phyloP scores from a whole-genome alignment of 345 rosid genomes.

The Schrenkiella parvula region DNA sequence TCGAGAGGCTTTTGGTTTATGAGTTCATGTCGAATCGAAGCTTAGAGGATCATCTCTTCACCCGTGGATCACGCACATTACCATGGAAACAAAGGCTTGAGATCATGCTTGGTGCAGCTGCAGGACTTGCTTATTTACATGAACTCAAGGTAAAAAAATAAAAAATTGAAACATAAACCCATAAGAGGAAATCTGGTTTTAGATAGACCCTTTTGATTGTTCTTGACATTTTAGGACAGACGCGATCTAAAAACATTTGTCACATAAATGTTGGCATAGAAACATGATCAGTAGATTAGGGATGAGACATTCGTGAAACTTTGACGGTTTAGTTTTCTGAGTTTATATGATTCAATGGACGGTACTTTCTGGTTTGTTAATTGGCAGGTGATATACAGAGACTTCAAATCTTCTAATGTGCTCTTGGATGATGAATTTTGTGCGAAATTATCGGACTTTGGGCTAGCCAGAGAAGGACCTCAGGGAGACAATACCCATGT shows the following conservation, averaged over 20 bases:
- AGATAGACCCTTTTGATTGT: background rate
- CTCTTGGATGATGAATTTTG: conserved; percentile 58
- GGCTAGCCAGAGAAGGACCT: conserved; percentile 95
- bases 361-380: background rate
- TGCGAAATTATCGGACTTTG: conserved; percentile 88
- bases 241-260: background rate
- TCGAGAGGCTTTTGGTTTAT: conserved; percentile 71
- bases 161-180: background rate
- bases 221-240: background rate
- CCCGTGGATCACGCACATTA: conserved; percentile 44
- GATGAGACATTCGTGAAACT: background rate
- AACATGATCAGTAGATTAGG: background rate
- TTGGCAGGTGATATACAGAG: conserved; percentile 72
- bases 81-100: conserved; percentile 69
- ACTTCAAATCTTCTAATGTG: conserved; percentile 78
- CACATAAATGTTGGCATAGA: background rate
- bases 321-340: background rate
- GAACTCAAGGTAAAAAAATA: conserved; percentile 56
- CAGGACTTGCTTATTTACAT: conserved; percentile 82
- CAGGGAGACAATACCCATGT: conserved; percentile 68
- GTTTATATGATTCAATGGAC: background rate
- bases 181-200: background rate
- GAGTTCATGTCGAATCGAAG: conserved; percentile 78
- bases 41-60: conserved; percentile 89
- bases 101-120: conserved; percentile 71